Conservation (phyloP, 495 filamentous ascomycete genomes). For the Chlorociboria aeruginascens region DNA sequence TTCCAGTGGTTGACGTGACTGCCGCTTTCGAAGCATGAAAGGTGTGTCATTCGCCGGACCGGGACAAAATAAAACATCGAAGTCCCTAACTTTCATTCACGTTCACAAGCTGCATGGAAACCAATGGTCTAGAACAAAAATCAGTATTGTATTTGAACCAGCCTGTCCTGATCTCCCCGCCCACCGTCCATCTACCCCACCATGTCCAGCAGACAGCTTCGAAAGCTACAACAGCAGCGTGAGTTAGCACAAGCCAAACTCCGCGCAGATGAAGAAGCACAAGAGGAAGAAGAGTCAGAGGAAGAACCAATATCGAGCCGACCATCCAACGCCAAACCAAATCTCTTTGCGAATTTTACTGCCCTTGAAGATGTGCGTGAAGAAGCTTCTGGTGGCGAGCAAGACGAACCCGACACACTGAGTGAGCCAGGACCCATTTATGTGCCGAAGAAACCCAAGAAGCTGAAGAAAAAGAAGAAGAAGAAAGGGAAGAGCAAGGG, state of each 20-base stretch:
- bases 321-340: constrained; percentile 22
- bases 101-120: too few species aligned
- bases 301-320: constrained; percentile 25
- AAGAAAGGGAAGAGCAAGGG: constrained; percentile 29
- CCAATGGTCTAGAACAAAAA: too few species aligned
- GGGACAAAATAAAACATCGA: too few species aligned
- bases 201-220: constrained; percentile 75
- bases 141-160: too few species aligned
- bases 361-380: constrained; percentile 31
- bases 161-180: too few species aligned
- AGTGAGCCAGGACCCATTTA: constrained; percentile 7
- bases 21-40: too few species aligned
- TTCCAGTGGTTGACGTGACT: too few species aligned
- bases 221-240: constrained; percentile 66
- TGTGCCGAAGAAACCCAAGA: constrained; percentile 25
- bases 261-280: too few species aligned
- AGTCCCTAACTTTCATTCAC: too few species aligned
- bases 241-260: neutral
- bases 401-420: constrained; percentile 35
- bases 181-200: constrained; percentile 3
- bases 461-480: constrained; percentile 52
- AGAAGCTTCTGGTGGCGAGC: constrained; percentile 36
- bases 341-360: constrained; percentile 37
- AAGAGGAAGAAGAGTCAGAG: constrained; percentile 26
- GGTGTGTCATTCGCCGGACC: too few species aligned